These are phyloP conservation scores for Colletotrichum sp. DNA, from an alignment of 2,329 filamentous ascomycete species.

Conservation along the genomic window DNA sequence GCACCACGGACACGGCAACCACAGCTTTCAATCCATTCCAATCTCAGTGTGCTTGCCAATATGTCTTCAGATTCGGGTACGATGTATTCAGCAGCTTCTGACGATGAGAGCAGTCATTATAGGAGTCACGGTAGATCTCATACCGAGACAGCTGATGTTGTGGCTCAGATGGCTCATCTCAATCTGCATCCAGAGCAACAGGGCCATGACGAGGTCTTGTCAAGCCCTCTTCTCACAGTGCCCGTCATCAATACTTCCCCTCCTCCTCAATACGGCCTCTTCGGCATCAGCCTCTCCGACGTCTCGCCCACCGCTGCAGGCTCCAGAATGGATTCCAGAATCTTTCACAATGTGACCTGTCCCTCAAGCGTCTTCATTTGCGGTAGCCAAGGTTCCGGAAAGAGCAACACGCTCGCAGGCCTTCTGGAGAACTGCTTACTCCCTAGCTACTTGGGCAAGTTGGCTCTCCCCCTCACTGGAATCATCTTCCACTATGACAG, in stretches of 20 bases:
- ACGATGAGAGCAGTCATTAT: not conserved
- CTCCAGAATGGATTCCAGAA: conserved; percentile 18
- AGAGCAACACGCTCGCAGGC: conserved; percentile 64
- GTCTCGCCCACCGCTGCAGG: not conserved
- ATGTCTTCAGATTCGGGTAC: not conserved
- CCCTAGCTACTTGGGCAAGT: conserved; percentile 42
- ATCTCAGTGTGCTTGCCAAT: not conserved
- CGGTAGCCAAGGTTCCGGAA: conserved; percentile 67
- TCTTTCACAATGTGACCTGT: conserved; percentile 50
- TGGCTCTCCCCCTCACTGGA: conserved; percentile 59
- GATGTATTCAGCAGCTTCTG: not conserved
- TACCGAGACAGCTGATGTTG: not conserved
- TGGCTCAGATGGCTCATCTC: not conserved
- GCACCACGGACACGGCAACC: not conserved
- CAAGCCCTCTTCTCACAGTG: conserved; percentile 11
- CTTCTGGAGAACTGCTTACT: conserved; percentile 63
- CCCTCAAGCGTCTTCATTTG: conserved; percentile 68
- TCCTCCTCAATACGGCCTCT: conserved; percentile 17
- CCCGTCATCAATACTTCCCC: not conserved
- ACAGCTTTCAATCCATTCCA: not conserved
- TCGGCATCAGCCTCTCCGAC: conserved; percentile 23
- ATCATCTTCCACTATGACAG: conserved; percentile 70
- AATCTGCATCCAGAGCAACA: not conserved
- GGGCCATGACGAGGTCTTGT: not conserved
- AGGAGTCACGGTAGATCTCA: not conserved